Percentiles rank a stretch among this genome's conserved stretches.
phyloP scores from a whole-genome alignment of 2,329 filamentous ascomycete species.

The Aureobasidium melanogenum region DNA sequence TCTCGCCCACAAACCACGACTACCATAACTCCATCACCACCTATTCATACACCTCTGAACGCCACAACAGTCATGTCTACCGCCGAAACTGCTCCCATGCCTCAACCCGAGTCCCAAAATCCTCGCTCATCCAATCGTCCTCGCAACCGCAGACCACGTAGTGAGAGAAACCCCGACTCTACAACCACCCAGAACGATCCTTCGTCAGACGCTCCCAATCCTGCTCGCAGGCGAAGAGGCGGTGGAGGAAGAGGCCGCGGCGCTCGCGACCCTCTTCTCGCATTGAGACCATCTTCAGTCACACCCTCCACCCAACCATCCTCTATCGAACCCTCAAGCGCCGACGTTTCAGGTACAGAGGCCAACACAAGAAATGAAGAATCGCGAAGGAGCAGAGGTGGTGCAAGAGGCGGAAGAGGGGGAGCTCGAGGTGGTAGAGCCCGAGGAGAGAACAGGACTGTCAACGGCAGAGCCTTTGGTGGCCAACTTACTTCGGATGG shows the following conservation, averaged over 20 bases:
- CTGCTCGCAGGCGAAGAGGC: constrained; percentile 17
- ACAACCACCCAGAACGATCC: background rate
- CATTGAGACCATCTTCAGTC: constrained; percentile 25
- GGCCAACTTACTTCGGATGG: constrained; percentile 33
- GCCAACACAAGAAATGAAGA: background rate
- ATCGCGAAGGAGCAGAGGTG: constrained; percentile 16
- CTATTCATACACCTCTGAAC: background rate
- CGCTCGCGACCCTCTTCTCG: constrained; percentile 19
- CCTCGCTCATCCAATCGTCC: background rate
- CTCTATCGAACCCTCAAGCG: constrained; percentile 11
- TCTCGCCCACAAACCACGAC: background rate
- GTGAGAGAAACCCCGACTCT: background rate
- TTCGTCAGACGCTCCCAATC: background rate
- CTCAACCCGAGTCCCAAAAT: background rate
- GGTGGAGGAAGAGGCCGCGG: constrained; percentile 21
- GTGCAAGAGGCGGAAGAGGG: constrained; percentile 16
- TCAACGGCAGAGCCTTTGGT: constrained; percentile 40
- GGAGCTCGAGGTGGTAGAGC: constrained; percentile 14
- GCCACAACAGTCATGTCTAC: constrained; percentile 1
- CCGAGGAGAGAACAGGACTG: constrained; percentile 22
- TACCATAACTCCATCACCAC: background rate
- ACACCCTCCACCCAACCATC: constrained; percentile 17
- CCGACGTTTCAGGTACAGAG: constrained; percentile 11
- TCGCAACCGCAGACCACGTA: background rate
- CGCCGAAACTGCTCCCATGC: background rate